A percentile compares a stretch with the other conserved stretches of the same genome.
Conservation (phyloP, 2,329 filamentous ascomycete species). For the Thielaviopsis populi region DNA sequence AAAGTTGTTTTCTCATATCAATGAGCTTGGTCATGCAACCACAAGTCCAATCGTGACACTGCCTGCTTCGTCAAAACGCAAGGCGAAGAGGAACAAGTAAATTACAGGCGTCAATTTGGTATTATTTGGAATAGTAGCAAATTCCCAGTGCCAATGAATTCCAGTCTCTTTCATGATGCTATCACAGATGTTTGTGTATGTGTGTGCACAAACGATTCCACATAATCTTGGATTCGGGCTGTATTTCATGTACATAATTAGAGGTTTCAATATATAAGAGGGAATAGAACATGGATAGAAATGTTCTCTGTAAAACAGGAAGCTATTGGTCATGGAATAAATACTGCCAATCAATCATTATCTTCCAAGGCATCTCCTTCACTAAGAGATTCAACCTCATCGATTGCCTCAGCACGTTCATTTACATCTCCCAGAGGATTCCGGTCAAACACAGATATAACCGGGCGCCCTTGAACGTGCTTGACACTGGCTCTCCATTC, state of each 20-base stretch:
- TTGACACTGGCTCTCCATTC: constrained; percentile 66
- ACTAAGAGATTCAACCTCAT: constrained; percentile 81
- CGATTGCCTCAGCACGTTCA: constrained; percentile 60
- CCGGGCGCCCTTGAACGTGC: constrained; percentile 63
- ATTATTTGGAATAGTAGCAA: not conserved
- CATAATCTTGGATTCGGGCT: too few relatives aligned
- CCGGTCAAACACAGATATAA: constrained; percentile 67
- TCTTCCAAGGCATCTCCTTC: constrained; percentile 37
- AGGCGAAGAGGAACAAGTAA: constrained; percentile 7
- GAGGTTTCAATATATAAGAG: not conserved
- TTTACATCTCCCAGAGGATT: constrained; percentile 43
- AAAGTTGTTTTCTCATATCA: constrained; percentile 59
- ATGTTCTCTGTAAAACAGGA: not conserved
- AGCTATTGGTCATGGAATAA: too few relatives aligned
- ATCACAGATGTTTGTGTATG: too few relatives aligned
- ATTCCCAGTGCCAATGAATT: too few relatives aligned
- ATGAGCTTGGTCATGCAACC: constrained; percentile 49
- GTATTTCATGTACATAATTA: not conserved
- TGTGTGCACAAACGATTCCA: too few relatives aligned
- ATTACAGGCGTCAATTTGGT: not conserved
- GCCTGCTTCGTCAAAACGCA: constrained; percentile 1
- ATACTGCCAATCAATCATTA: not conserved
- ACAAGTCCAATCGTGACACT: constrained; percentile 19
- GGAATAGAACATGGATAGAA: not conserved
- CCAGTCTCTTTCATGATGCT: too few relatives aligned